Base-by-base conservation (phyloP, 495 filamentous ascomycete species). In the Schizothecium vesticola region DNA sequence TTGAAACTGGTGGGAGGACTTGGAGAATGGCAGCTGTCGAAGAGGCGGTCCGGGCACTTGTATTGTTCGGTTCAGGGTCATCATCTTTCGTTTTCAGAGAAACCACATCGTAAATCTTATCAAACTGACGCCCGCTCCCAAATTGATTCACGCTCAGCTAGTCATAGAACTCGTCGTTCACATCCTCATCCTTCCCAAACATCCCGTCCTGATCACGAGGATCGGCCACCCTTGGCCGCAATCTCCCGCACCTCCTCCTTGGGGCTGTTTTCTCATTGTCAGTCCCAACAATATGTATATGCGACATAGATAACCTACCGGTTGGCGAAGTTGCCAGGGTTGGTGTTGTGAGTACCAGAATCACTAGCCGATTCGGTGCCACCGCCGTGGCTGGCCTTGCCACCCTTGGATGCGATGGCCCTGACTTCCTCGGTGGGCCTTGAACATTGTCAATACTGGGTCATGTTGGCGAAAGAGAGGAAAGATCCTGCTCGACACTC, bases 271-370 rank as follows among this genome's bases (percentile, higher is more conserved):
- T 1, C 22, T 26, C 21, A 23, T n/a, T 26, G 11, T 23, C 5
- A 59, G 59, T 13, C 22, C 23, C n/a, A 11, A 1, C 26, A 28
- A 19, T 1, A 28, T 26, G 24, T n/a, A 26, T 0, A 6, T 11
- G 21, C 6, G 51, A 13, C 33, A 6, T 0, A 29, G 23, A 19
- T 25, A 29, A 43, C 21, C 57, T 61, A 75, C 68, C 85, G 84
- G 78, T 89, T 89, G 79, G 86, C 83, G 76, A 90, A 90, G 75
- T 89, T 88, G 23, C 82, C 82, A 57, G 86, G 86, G 70, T 90
- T 90, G 33, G 76, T 77, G 71, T 88, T 83, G 55, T 59, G 29
- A 21, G 26, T 28, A 28, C 26, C 26, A 28, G 26, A 28, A 28
- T 28, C 26, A 28, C 26, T 28, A 28, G 26, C 26, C 26, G 26